These are phyloP conservation scores for Penicillium soppii DNA, from an alignment of 495 filamentous ascomycete genomes.

Conservation along the genomic window DNA sequence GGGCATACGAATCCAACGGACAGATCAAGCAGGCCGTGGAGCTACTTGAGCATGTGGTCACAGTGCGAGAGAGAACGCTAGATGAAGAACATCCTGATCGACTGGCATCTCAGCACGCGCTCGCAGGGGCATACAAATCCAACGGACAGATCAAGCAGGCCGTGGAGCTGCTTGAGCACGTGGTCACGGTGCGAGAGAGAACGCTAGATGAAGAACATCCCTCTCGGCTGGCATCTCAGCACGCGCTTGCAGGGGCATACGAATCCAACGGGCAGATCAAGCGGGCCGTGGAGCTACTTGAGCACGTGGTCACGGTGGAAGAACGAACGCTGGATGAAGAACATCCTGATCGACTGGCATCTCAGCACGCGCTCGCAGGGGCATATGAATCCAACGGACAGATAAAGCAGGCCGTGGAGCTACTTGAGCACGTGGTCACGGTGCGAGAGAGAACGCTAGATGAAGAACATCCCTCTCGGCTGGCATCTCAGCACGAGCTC, in stretches of 20 bases:
- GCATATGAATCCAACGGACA: slow-evolving; percentile 26
- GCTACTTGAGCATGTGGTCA: slow-evolving; percentile 31
- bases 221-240: slow-evolving; percentile 22
- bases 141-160: slow-evolving; percentile 32
- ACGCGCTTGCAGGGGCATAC: slow-evolving; percentile 24
- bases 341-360: slow-evolving; percentile 23
- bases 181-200: slow-evolving; percentile 26
- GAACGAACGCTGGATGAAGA: slow-evolving; percentile 19
- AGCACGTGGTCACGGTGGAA: slow-evolving; percentile 28
- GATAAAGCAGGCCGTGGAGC: slow-evolving; percentile 24
- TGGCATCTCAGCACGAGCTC: too few relatives aligned
- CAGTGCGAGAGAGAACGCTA: slow-evolving; percentile 17
- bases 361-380: slow-evolving; percentile 26
- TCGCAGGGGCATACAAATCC: slow-evolving; percentile 21
- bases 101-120: slow-evolving; percentile 29
- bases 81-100: slow-evolving; percentile 26
- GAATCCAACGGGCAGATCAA: slow-evolving; percentile 22
- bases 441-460: slow-evolving; percentile 16
- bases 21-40: slow-evolving; percentile 28
- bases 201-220: too few relatives aligned
- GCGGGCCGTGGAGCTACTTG: slow-evolving; percentile 26
- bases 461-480: slow-evolving; percentile 25
- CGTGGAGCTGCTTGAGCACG: slow-evolving; percentile 28
- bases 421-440: slow-evolving; percentile 30
- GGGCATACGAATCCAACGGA: slow-evolving; percentile 23